Evolutionary conservation across 2,329 filamentous ascomycete genomes (phyloP).

Genomic region (Cercospora sp.): DNA sequence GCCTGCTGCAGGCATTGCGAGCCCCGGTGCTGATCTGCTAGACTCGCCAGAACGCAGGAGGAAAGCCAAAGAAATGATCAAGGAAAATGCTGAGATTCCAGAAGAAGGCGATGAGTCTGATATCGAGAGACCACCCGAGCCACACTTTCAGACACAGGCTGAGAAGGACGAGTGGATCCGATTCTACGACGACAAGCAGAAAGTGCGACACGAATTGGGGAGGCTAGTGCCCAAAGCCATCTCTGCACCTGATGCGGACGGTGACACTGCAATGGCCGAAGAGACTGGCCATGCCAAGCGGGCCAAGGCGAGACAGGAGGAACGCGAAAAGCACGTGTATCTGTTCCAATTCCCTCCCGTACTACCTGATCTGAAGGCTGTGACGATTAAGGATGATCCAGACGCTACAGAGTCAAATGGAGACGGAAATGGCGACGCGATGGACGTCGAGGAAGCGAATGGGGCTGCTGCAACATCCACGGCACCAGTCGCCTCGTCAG

Average conservation of each 20-base stretch:
- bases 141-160: constrained; percentile 54
- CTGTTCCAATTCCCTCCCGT: constrained; percentile 65
- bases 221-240: constrained; percentile 36
- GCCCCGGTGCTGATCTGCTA: constrained; percentile 34
- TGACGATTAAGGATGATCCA: constrained; percentile 37
- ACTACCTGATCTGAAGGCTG: constrained; percentile 56
- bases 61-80: constrained; percentile 35
- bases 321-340: constrained; percentile 58
- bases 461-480: constrained; percentile 12
- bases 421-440: constrained; percentile 18
- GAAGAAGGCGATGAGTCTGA: constrained; percentile 22
- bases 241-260: constrained; percentile 42
- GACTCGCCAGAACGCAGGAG: constrained; percentile 39
- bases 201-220: constrained; percentile 52
- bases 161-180: constrained; percentile 54
- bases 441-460: constrained; percentile 26
- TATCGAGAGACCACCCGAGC: constrained; percentile 35
- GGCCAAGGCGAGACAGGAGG: constrained; percentile 36
- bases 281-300: constrained; percentile 23
- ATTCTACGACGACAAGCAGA: constrained; percentile 48
- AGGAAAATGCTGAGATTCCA: constrained; percentile 14
- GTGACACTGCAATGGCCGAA: constrained; percentile 44
- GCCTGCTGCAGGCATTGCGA: constrained; percentile 24
- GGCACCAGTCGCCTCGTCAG: constrained; percentile 2
- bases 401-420: constrained; percentile 24